These are phyloP conservation scores for Ogataea henricii DNA, from an alignment of 805 yeast genomes.

Conservation along the genomic window DNA sequence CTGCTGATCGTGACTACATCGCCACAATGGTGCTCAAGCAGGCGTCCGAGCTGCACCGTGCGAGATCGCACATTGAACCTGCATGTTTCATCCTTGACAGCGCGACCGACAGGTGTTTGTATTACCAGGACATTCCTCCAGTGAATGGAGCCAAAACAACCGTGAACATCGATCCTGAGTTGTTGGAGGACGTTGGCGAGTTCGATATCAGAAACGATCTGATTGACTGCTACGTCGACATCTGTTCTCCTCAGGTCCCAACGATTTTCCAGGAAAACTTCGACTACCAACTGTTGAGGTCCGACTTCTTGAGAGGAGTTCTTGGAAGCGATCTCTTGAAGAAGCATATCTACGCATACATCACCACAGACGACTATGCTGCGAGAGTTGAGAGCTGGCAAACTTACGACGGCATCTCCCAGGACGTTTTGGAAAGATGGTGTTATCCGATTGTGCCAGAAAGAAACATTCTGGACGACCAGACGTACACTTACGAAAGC, in stretches of 20 bases:
- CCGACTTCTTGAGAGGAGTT: slow-evolving; percentile 89
- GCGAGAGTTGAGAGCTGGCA: slow-evolving; percentile 95
- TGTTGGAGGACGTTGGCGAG: slow-evolving; percentile 74
- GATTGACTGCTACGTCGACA: slow-evolving; percentile 95
- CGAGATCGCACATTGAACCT: slow-evolving; percentile 78
- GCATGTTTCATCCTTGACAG: slow-evolving; percentile 84
- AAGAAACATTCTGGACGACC: slow-evolving; percentile 68
- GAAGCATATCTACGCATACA: slow-evolving; percentile 86
- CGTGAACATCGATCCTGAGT: slow-evolving; percentile 78
- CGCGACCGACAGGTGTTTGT: slow-evolving; percentile 71
- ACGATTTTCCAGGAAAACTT: slow-evolving; percentile 95
- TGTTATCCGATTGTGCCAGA: slow-evolving; percentile 91
- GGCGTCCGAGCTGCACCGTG: slow-evolving; percentile 81
- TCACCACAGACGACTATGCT: slow-evolving; percentile 79
- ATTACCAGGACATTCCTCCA: slow-evolving; percentile 76
- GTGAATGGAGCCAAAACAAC: slow-evolving; percentile 48
- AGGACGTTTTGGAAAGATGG: slow-evolving; percentile 90
- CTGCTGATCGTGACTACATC: slow-evolving; percentile 83
- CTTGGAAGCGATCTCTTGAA: slow-evolving; percentile 86
- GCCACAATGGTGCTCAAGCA: slow-evolving; percentile 91
- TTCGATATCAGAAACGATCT: slow-evolving; percentile 85
- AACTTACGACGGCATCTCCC: slow-evolving; percentile 88
- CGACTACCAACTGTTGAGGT: slow-evolving; percentile 84
- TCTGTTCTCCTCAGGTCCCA: slow-evolving; percentile 92
- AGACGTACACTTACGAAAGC: slow-evolving; percentile 76